Base-by-base conservation (phyloP, 176 grass and related monocot genomes). In the Zizania latifolia region DNA sequence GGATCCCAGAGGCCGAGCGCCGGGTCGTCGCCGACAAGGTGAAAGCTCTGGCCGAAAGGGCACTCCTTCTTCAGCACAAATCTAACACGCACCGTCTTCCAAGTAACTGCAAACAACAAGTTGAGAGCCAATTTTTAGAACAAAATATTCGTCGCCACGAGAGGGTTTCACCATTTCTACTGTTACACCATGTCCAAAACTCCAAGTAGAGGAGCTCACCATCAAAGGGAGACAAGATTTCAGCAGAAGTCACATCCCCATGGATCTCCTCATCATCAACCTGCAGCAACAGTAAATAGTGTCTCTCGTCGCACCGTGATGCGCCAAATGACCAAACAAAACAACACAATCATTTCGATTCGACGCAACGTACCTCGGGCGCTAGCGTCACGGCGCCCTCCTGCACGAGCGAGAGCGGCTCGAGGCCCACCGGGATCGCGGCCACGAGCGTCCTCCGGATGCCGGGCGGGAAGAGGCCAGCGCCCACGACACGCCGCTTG, bases 1-100 rank as follows among this genome's bases (percentile, higher is more conserved):
- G 80, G 85, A 32, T 94, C 78, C 92, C 92, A 94, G 58, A 85
- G 33, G 63, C 92, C 85, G 8, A 94, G 68, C 53, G 62, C 71
- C 17, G 82, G 91, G 34, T 81, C 63, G 3, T 61, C 82, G 3
- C 85, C 88, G 11, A 94, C 79, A 28, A 88, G 75, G 68, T 72
- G 72, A 58, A 90, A 79, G 41, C 74, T 59, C 35, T 94, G 74
- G 10, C 75, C 91, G 46, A 81, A 73, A 39, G 38, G 6, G 60
- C 91, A 90, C 31, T 76, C 16, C 53, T 74, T 76, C 29, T 37
- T 46, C 22, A 90, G 59, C 46, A 87, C 70, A 19, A 90, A 90
- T 77, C 58, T 56, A 22, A 87, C 80, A 9, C 50, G 77, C 39
- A 84, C 89, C 0, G 76, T 81, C 40, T 44, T 61, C 3, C 24